Conservation (phyloP, 2,329 filamentous ascomycete species). For the Allantophomopsis lycopodina region DNA sequence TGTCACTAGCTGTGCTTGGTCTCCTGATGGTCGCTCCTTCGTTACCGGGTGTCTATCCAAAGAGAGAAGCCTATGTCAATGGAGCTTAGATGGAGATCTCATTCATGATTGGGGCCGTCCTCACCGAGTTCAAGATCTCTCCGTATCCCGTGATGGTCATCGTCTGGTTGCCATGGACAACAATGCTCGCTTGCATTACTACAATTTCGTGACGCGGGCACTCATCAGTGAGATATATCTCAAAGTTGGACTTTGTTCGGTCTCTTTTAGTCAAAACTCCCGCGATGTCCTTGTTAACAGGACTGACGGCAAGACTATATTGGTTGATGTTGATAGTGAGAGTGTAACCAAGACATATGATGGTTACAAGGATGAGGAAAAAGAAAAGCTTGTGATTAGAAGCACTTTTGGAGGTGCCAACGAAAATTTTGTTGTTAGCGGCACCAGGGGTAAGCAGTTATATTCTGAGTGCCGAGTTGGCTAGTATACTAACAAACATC, state of each 20-base stretch:
- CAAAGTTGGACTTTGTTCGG: constrained; percentile 58
- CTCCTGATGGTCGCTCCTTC: constrained; percentile 62
- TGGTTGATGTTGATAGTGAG: constrained; percentile 64
- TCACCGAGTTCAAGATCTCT: constrained; percentile 71
- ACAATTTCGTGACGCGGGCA: constrained; percentile 62
- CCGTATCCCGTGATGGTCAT: constrained; percentile 67
- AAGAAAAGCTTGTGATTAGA: constrained; percentile 53
- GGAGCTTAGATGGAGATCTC: constrained; percentile 48
- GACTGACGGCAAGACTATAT: constrained; percentile 59
- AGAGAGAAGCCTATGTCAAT: constrained; percentile 53
- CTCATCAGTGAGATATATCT: constrained; percentile 63
- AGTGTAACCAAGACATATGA: constrained; percentile 60
- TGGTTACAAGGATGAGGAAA: constrained; percentile 58
- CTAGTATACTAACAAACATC: no score
- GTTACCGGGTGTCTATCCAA: constrained; percentile 67
- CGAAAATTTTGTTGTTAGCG: constrained; percentile 83
- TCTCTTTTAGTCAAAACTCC: constrained; percentile 75
- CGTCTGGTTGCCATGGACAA: constrained; percentile 70
- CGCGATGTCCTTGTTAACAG: constrained; percentile 71
- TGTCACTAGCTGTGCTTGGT: constrained; percentile 84
- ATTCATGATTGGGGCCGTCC: constrained; percentile 53
- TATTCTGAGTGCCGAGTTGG: no score
- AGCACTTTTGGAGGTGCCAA: constrained; percentile 78
- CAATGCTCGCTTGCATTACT: constrained; percentile 61
- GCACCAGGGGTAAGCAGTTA: constrained; percentile 61